Base-by-base conservation (phyloP, 1,139 yeast genomes). In the Taphrina communis region DNA sequence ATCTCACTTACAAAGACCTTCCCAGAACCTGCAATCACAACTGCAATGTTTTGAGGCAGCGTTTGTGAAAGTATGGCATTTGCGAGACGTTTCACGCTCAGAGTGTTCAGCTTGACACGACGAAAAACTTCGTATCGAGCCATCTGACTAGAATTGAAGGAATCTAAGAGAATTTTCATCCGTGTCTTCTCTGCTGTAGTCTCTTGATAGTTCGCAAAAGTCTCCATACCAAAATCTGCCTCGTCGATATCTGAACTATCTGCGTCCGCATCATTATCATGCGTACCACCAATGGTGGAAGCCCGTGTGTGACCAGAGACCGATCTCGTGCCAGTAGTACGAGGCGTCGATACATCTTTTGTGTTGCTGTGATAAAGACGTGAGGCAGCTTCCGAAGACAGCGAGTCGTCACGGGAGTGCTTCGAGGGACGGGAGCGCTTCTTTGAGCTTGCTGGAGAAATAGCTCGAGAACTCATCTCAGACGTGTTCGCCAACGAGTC, bases 1-100 rank as follows among this genome's bases (percentile, higher is more conserved):
- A 93, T 84, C 74, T 94, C 97, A 11, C 97, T 96, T 14, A 92
- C 84, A 76, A 90, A 89, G 76, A 90, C 90, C 76, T 93, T 93
- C 1, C 96, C 88, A 69, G 92, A 84, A 77, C 97, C 97, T 8
- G 95, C 91, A 65, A 93, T 79, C 6, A 92, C 87, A 62, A 90
- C 87, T 0, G 97, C 90, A 21, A 92, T 88, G 72, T 89, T 90
- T 70, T 86, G 91, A 0, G 95, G 88, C n/a, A 92, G 86, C 58
- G 88, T 86, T 76, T 92, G 97, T 35, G 92, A 92, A 62, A 90
- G 80, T 0, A 89, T 89, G 14, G 89, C 85, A 73, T 89, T 88
- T 17, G 96, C 93, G 31, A 92, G 81, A 57, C 68, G 57, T 77
- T 90, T 90, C 14, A 93, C 90, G 1, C 92, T 91, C 1, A 88